Base-by-base conservation (phyloP, 306 rosid species). In the Dalbergia oliveri region DNA sequence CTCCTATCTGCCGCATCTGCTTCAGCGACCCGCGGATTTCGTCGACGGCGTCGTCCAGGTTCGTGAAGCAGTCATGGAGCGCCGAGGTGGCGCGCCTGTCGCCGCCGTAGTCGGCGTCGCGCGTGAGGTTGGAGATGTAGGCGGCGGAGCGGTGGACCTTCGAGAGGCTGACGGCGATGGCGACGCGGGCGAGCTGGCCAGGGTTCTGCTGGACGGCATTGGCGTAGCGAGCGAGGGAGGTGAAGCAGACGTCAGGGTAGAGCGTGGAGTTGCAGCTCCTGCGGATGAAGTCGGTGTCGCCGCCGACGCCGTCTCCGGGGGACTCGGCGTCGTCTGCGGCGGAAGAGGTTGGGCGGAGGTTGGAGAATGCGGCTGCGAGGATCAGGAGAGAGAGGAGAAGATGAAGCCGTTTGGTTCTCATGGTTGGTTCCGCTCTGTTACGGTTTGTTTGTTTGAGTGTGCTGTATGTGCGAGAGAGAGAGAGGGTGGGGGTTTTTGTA, bases 201-300 rank as follows among this genome's bases (percentile, higher is more conserved):
- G 97, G 93, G 68, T 82, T 84, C 15, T 86, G 90, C 43, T 87
- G 92, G n/a, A 96, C 82, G 23, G 93, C 93, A 81, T 43, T 85
- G 83, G 99, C 90, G 87, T 90, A 96, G 86, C 90, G 97, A 33
- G 92, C 86, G 62, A 96, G 97, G 15, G 98, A 88, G 73, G 71
- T 16, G 94, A 73, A 96, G 93, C 99, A 96, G 73, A 96, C 61
- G 76, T 90, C 93, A 0, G 98, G 99, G 83, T 96, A 96, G 13
- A 96, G 93, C 2, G 99, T 96, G 11, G 85, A 41, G 81, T 41
- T 80, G 90, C 99, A 96, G 78, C 90, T 91, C 0, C 82, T 61
- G 18, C 98, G 98, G 92, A 96, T 93, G 88, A 88, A 96, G 8
- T 89, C 93, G 4, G 86, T 2, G 76, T 62, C 75, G 13, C 79